Conservation (phyloP, 2,329 filamentous ascomycete species). For the Penicillium polonicum region DNA sequence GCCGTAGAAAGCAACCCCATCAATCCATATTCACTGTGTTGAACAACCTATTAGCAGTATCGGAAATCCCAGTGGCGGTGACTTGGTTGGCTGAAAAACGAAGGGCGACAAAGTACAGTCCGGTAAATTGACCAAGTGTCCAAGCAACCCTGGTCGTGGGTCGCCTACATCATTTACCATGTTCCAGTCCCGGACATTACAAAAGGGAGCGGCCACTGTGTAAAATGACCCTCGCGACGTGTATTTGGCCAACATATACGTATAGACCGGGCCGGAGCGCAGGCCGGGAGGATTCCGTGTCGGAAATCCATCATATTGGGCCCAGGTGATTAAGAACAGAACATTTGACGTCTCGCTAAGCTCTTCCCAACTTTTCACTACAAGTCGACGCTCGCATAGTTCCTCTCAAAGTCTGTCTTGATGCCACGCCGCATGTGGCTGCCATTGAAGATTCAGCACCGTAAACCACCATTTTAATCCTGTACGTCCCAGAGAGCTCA, state of each 20-base stretch:
- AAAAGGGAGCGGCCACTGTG: constrained; percentile 36
- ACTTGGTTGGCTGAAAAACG: constrained; percentile 58
- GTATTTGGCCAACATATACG: constrained; percentile 48
- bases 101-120: constrained; percentile 52
- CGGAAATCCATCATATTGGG: constrained; percentile 40
- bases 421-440: constrained; percentile 42
- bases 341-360: constrained; percentile 50
- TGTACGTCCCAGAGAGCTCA: background rate
- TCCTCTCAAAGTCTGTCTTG: constrained; percentile 43
- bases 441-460: constrained; percentile 34
- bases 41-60: constrained; percentile 49
- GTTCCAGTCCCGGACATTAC: constrained; percentile 21
- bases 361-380: constrained; percentile 30
- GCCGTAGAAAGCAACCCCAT: background rate
- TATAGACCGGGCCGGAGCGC: constrained; percentile 33
- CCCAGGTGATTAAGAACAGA: constrained; percentile 44
- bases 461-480: background rate
- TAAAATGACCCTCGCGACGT: constrained; percentile 47
- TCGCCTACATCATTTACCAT: constrained; percentile 19
- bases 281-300: constrained; percentile 28
- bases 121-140: constrained; percentile 20
- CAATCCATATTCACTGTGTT: background rate
- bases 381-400: constrained; percentile 36
- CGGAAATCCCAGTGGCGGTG: constrained; percentile 52
- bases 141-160: constrained; percentile 11